These are phyloP conservation scores for Bruguiera sexangula DNA, from an alignment of 345 rosid genomes.

Conservation along the genomic window DNA sequence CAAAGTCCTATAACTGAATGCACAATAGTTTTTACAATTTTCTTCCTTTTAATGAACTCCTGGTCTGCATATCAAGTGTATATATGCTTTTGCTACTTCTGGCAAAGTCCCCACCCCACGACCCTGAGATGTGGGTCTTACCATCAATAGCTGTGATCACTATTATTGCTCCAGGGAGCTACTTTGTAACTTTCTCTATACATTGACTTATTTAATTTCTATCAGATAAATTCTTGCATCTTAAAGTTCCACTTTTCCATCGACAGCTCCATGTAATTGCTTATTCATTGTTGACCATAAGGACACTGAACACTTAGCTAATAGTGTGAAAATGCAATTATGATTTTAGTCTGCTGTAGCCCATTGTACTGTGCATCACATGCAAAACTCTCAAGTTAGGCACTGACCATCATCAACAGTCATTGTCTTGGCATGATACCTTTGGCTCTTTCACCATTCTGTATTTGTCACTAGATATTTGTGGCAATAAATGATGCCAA, in stretches of 20 bases:
- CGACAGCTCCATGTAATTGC: too few relatives aligned
- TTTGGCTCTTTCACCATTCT: neutral
- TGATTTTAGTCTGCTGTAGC: neutral
- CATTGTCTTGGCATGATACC: neutral
- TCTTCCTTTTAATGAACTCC: neutral
- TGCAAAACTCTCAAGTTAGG: too few relatives aligned
- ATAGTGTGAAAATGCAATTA: neutral
- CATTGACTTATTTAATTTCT: too few relatives aligned
- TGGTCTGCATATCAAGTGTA: neutral
- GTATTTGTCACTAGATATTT: neutral
- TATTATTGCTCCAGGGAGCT: too few relatives aligned
- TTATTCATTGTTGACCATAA: neutral
- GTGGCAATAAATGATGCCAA: neutral
- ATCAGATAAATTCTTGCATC: too few relatives aligned
- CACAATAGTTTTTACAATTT: too few relatives aligned
- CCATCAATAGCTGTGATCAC: too few relatives aligned
- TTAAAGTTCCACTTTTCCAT: neutral
- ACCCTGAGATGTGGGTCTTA: too few relatives aligned
- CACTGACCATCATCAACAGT: neutral
- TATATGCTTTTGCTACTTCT: neutral
- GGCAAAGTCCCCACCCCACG: too few relatives aligned
- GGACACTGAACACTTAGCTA: neutral
- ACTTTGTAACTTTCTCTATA: too few relatives aligned
- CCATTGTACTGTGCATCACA: too few relatives aligned
- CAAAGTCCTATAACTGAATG: neutral